Percentiles rank a stretch among this genome's conserved stretches.
These are phyloP conservation scores for Pyrus hybrid DNA, from an alignment of 331 rosid species.

Conservation along the genomic window DNA sequence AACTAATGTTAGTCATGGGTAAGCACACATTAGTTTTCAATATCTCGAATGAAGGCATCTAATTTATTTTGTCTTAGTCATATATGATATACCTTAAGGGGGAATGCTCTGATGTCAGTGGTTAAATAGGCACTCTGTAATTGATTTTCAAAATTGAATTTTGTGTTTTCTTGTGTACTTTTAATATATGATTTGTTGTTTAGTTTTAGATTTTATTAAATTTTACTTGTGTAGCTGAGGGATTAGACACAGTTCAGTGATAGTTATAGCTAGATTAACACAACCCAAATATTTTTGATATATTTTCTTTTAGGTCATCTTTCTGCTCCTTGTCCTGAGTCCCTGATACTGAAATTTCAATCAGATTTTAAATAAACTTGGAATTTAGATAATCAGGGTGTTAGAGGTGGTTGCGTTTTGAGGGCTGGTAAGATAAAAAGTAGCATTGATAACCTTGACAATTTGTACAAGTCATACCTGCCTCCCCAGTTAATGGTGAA, in stretches of 20 bases:
- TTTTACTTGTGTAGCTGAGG: not conserved
- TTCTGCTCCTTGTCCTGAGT: not conserved
- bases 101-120: not conserved
- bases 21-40: slow-evolving; percentile 20
- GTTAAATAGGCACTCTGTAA: not conserved
- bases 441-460: not conserved
- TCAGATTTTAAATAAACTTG: not conserved
- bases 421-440: not conserved
- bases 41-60: not conserved
- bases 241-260: not conserved
- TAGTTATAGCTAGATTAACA: not conserved
- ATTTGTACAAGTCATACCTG: not conserved
- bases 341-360: not conserved
- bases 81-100: not conserved
- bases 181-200: not conserved
- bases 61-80: not conserved
- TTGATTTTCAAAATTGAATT: not conserved
- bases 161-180: not conserved
- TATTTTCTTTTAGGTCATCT: not conserved
- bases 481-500: not conserved
- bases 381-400: not conserved
- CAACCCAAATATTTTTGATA: not conserved
- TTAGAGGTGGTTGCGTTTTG: not conserved
- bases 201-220: not conserved
- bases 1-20: slow-evolving; percentile 76